Evolutionary conservation across 1,284 basidiomycete species (phyloP), one percentile per base, ranked within the genome.

Genomic region (Tylopilus sp.): DNA sequence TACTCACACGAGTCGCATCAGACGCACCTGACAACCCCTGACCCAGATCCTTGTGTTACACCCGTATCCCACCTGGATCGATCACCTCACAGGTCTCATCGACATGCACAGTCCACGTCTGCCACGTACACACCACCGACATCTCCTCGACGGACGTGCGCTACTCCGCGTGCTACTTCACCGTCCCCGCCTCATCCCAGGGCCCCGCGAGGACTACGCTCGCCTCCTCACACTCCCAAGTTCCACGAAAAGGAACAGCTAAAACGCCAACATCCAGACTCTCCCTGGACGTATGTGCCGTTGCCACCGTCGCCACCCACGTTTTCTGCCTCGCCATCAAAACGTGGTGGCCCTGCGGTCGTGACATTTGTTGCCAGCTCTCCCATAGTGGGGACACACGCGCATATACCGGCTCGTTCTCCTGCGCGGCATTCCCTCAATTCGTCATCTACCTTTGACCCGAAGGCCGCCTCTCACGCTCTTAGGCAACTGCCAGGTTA

Each of bases 401-500:
- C 43, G 4, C 60, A 54, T 37, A 12, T 45, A 6, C 37, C 59
- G 25, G 23, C 53, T 4, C 51, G 35, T 39, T 51, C 54, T 31
- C 52, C 46, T 16, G 36, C 41, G 25, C 55, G 45, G 3, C 58
- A 46, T 50, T 54, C 61, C 4, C 56, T 44, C 46, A 53, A 36
- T 35, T 66, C 39, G 55, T 66, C 29, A 60, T 64, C 25, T 58
- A 11, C 41, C 2, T 87, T 87, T 71, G 82, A 87, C 58, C 82
- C 76, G 8, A 74, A 78, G 26, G 75, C 74, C 11, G 84, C 85
- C 2, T 76, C 75, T 18, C 77, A 74, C 33, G 74, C 74, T 48
- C 79, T 82, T 56, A 73, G 73, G 29, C 66, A 72, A 36, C 77
- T 82, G 47, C 74, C 81, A 18, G 84, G 85, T 1, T 86, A 86